Conservation (phyloP, 768 basidiomycete genomes). For the Hemileccinum impolitum region DNA sequence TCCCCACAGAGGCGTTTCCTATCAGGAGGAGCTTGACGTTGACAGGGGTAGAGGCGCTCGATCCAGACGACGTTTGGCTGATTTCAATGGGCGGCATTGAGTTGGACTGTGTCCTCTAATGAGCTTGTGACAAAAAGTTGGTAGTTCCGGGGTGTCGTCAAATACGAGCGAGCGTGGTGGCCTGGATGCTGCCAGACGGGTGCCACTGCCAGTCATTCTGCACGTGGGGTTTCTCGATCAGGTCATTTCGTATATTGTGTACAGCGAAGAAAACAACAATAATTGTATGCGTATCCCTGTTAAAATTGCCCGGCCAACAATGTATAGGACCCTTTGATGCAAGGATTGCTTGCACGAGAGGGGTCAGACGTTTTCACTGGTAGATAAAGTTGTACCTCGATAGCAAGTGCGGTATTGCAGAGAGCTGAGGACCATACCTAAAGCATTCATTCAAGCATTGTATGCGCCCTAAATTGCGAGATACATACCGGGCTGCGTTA, state of each 20-base stretch:
- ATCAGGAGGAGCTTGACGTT: constrained; percentile 85
- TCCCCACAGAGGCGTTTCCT: constrained; percentile 88
- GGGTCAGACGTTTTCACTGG: constrained; percentile 38
- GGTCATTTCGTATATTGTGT: not conserved
- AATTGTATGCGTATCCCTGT: not conserved
- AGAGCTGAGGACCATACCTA: constrained; percentile 89
- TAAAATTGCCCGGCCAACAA: not conserved
- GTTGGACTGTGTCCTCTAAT: not conserved
- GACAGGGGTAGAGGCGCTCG: constrained; percentile 35
- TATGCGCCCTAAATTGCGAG: not conserved
- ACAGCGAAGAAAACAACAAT: constrained; percentile 10
- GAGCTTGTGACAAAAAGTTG: not conserved
- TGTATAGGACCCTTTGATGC: too few relatives aligned
- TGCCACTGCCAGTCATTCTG: not conserved
- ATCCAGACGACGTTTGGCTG: constrained; percentile 23
- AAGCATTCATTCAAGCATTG: not conserved
- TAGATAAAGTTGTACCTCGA: constrained; percentile 86
- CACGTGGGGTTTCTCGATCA: constrained; percentile 19
- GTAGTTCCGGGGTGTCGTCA: not conserved
- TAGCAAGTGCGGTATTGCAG: constrained; percentile 88
- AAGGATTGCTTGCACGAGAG: too few relatives aligned
- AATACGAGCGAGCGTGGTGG: not conserved
- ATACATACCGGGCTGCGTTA: constrained; percentile 78
- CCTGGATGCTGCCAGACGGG: too few relatives aligned
- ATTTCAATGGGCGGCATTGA: constrained; percentile 19